A percentile compares a stretch with the other conserved stretches of the same genome.
Evolutionary conservation across 2,329 filamentous ascomycete genomes (phyloP).

Genomic region (Herpotrichia juniperi): DNA sequence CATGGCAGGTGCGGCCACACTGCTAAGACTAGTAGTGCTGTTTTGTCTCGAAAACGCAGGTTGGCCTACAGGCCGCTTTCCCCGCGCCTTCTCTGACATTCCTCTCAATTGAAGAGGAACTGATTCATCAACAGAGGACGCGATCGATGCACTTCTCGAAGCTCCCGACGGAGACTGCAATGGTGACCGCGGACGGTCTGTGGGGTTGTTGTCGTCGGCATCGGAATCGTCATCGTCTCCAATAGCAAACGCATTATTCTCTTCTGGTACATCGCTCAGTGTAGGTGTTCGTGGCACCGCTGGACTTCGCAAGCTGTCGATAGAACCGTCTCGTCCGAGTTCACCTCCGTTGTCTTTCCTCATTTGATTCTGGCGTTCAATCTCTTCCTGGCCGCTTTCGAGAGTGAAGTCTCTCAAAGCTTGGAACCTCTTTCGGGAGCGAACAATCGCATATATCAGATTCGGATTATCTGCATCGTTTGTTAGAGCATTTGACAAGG

Average conservation of each 20-base stretch:
- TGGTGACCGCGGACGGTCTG: conserved; percentile 41
- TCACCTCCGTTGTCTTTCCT: conserved; percentile 63
- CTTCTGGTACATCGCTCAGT: conserved; percentile 73
- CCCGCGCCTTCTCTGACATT: conserved; percentile 96
- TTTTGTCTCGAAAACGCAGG: conserved; percentile 89
- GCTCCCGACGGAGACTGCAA: conserved; percentile 41
- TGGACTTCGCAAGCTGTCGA: conserved; percentile 72
- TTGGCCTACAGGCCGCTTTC: conserved; percentile 88
- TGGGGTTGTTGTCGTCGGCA: conserved; percentile 58
- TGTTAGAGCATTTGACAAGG: conserved; percentile 20
- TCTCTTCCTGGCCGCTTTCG: conserved; percentile 89
- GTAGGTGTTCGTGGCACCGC: conserved; percentile 61
- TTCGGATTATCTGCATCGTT: conserved; percentile 71
- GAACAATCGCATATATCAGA: conserved; percentile 78
- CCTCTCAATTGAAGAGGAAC: conserved; percentile 82
- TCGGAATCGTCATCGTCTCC: conserved; percentile 77
- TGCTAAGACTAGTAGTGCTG: conserved; percentile 80
- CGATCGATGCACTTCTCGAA: conserved; percentile 71
- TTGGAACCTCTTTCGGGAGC: conserved; percentile 82
- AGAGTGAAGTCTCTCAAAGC: conserved; percentile 85
- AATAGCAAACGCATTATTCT: conserved; percentile 84
- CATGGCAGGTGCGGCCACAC: conserved; percentile 64
- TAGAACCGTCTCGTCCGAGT: conserved; percentile 62
- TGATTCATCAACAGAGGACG: conserved; percentile 73
- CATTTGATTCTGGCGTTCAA: conserved; percentile 76